Evolutionary conservation across 768 basidiomycete species (phyloP), one percentile per base, ranked within the genome.

Genomic region (Macrolepiota dolichaula): DNA sequence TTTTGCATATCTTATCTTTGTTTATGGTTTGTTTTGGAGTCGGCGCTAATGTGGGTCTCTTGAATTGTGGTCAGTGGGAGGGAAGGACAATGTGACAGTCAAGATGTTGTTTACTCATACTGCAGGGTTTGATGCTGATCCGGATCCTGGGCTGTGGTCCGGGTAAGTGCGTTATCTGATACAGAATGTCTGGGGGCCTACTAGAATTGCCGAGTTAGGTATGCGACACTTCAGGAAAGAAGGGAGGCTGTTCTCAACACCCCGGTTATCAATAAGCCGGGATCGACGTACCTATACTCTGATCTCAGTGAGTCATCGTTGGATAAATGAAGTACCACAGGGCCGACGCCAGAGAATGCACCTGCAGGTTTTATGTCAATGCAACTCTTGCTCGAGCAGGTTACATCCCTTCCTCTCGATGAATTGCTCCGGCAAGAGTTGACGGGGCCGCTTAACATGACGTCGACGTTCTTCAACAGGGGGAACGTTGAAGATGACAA

Each of bases 31-130:
- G 7, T 32, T 38, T 35, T 11, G 12, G 12, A 32, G 1, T 17
- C 50, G 47, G 19, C 22, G 27, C 19, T 42, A 22, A 54, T 53
- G 29, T 59, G 42, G 56, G 19, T n/a, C 38, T 37, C 53, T 17
- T 40, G 40, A n/a, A n/a, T 15, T 27, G 29, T 12, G 12, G 29
- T 7, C 47, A 69, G 68, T 32, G 7, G 70, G 70, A 32, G 66
- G 68, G n/a, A 72, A 72, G 54, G 67, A 54, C 25, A 63, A 67
- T 53, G 63, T 72, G 6, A 72, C 69, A 1, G 70, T 72, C 11
- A 53, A 66, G 32, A 70, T 70, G 66, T 68, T 72, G 35, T 49
- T 72, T 10, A 72, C 71, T 17, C 71, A 72, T 50, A 72, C 69
- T 2, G 69, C 69, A 49, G 71, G 71, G 3, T 72, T 72, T 51